These are phyloP conservation scores for Citrus mangshanensis DNA, from an alignment of 345 rosid genomes.

Conservation along the genomic window DNA sequence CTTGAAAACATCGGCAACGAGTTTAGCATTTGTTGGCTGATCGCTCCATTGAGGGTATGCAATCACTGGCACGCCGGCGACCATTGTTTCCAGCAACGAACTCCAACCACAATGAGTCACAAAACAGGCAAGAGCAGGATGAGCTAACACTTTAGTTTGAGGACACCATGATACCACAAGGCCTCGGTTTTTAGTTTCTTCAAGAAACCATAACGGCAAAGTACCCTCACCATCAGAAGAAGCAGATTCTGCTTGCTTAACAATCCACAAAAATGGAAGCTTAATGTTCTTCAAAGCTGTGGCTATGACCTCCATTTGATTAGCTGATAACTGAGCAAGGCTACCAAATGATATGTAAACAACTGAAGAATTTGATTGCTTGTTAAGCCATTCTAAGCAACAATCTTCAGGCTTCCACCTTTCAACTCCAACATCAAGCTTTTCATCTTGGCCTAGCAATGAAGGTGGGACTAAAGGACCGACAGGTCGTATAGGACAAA, in stretches of 20 bases:
- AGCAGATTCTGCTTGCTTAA: constrained; percentile 25
- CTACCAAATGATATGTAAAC: constrained; percentile 56
- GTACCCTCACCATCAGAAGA: constrained; percentile 17
- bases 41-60: constrained; percentile 53
- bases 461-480: constrained; percentile 51
- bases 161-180: constrained; percentile 48
- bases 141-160: constrained; percentile 40
- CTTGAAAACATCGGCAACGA: constrained; percentile 37
- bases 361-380: constrained; percentile 29
- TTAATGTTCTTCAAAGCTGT: constrained; percentile 27
- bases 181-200: constrained; percentile 37
- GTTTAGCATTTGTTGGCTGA: constrained; percentile 56
- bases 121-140: constrained; percentile 40
- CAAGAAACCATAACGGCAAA: constrained; percentile 29
- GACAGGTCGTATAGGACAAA: constrained; percentile 35
- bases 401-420: constrained; percentile 39
- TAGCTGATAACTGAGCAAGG: constrained; percentile 21
- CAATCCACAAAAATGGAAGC: constrained; percentile 48
- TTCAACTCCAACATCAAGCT: constrained; percentile 23
- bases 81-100: constrained; percentile 38
- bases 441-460: constrained; percentile 28
- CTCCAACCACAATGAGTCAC: constrained; percentile 65
- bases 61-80: constrained; percentile 43
- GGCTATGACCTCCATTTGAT: constrained; percentile 37
- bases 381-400: constrained; percentile 45